Evolutionary conservation across 345 rosid species (phyloP).

Genomic region (Euphorbia lathyris): DNA sequence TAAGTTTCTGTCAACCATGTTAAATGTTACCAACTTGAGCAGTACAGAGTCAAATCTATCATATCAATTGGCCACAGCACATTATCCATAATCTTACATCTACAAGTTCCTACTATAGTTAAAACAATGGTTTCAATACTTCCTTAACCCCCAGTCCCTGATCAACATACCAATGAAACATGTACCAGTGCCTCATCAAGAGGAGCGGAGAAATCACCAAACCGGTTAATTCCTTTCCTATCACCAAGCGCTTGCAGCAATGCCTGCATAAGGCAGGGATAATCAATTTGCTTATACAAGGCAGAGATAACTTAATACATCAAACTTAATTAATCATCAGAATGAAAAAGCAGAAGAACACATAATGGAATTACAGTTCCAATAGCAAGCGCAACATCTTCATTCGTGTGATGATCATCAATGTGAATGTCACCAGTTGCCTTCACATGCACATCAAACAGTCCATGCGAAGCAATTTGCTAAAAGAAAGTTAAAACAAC

Average conservation of each 20-base stretch:
- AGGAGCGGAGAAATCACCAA: constrained; percentile 91
- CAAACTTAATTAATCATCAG: neutral
- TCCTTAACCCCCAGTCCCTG: neutral
- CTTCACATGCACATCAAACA: constrained; percentile 82
- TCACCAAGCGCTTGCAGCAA: constrained; percentile 88
- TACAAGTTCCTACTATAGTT: neutral
- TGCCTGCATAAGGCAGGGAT: constrained; percentile 52
- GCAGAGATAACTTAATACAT: no score
- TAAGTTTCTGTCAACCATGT: neutral
- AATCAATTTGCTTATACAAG: neutral
- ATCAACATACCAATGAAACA: constrained; percentile 61
- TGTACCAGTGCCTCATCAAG: constrained; percentile 89
- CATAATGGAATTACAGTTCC: constrained; percentile 51
- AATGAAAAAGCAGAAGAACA: neutral
- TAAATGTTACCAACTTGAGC: neutral
- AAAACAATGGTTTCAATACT: neutral
- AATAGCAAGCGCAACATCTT: constrained; percentile 90
- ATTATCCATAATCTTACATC: neutral
- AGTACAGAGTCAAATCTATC: neutral
- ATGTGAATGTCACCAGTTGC: constrained; percentile 90
- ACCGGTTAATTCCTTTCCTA: constrained; percentile 83
- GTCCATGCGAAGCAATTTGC: constrained; percentile 97
- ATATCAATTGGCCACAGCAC: neutral
- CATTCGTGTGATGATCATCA: constrained; percentile 90
- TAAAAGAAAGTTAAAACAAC: constrained; percentile 20